Evolutionary conservation across 495 filamentous ascomycete genomes (phyloP), one percentile per base, ranked within the genome.

Genomic region (Lophiostoma macrostomum): DNA sequence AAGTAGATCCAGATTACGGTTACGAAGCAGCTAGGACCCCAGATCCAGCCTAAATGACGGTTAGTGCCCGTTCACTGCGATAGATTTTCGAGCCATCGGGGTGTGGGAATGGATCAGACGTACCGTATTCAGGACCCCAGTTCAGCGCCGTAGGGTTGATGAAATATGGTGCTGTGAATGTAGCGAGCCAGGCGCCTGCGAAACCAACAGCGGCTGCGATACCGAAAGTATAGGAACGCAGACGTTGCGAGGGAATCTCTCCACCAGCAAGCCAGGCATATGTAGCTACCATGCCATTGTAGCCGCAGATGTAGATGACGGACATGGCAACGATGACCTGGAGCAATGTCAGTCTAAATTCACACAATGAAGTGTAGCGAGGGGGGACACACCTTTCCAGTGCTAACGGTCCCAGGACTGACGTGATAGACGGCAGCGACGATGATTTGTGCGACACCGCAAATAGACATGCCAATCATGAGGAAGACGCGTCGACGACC

Each of bases 241-340:
- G 68, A 2, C 76, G 69, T 62, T 83, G 71, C 0, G 67, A 74
- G 1, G 79, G 78, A 50, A 82, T 69, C 68, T 85, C 75, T 39
- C 81, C 80, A 11, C 80, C 80, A 0, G 74, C 75, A 0, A 85
- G 69, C 80, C 80, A 84, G 0, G 80, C 77, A 52, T 83, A 82
- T 4, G 76, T 71, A n/a, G 76, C 60, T 24, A 80, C 69, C 70
- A 77, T 51, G 58, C 72, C 56, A 61, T 81, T 83, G 53, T 81
- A 82, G 19, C 69, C 71, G 42, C 76, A 64, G 55, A 83, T 79
- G 58, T 80, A 83, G 31, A 83, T 44, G 46, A 80, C 73, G 5
- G 74, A 77, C 16, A 82, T 51, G 0, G 67, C 76, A 7, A 84
- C 76, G 5, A 82, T 74, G 10, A 67, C 71, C 56, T n/a, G 74